Conservation (phyloP, 441 rosid species). For the Jatropha multifida region DNA sequence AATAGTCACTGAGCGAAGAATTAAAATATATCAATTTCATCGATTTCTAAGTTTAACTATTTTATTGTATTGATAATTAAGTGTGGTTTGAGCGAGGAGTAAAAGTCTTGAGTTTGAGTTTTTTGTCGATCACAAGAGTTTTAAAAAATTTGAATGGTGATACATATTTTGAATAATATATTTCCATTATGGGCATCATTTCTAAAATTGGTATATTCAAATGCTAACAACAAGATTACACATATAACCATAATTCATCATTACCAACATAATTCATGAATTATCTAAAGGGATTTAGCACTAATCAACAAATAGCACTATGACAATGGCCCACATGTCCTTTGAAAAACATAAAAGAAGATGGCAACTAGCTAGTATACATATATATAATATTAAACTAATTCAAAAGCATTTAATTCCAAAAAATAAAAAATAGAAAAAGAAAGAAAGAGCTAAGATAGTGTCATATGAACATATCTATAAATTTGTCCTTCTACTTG, state of each 20-base stretch:
- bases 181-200: background rate
- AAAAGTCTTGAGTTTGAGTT: too few relatives aligned
- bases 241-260: background rate
- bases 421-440: too few relatives aligned
- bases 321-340: slow-evolving; percentile 4
- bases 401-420: too few relatives aligned
- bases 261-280: background rate
- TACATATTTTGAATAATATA: too few relatives aligned
- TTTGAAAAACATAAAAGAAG: background rate
- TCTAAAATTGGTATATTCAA: background rate
- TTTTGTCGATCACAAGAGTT: too few relatives aligned
- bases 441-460: background rate
- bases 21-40: too few relatives aligned
- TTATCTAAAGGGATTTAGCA: background rate
- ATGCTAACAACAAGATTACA: background rate
- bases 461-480: background rate
- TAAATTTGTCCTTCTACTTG: background rate
- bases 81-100: too few relatives aligned
- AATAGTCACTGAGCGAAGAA: too few relatives aligned
- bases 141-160: too few relatives aligned
- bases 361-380: background rate
- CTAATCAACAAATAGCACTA: background rate
- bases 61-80: too few relatives aligned
- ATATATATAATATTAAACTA: too few relatives aligned
- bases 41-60: too few relatives aligned